Evolutionary conservation across 257 asterid genomes (phyloP).

Genomic region (Nicotiana obtusifolia): DNA sequence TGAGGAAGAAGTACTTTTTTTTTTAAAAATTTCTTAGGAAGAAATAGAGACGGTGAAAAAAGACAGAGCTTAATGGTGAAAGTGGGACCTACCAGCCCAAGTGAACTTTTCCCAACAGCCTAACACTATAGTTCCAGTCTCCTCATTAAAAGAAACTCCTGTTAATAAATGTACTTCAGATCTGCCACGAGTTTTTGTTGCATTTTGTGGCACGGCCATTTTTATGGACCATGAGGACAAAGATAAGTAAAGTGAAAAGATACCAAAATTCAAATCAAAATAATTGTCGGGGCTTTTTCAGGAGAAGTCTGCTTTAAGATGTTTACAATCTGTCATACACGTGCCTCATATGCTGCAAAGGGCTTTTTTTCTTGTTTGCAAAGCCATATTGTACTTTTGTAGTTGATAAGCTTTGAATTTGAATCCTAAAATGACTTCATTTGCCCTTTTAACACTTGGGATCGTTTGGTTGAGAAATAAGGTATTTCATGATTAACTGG

Average conservation of each 20-base stretch:
- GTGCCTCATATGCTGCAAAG: slow-evolving; percentile 11
- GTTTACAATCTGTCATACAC: slow-evolving; percentile 12
- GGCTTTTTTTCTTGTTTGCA: background rate
- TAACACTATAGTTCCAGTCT: background rate
- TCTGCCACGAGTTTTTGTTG: background rate
- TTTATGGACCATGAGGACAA: background rate
- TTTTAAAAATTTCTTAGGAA: too few species aligned
- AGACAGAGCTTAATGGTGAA: too few species aligned
- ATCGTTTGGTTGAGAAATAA: too few species aligned
- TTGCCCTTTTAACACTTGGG: background rate
- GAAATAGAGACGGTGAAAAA: too few species aligned
- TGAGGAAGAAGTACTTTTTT: too few species aligned
- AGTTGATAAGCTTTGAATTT: background rate
- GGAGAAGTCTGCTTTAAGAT: background rate
- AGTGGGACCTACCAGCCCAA: too few species aligned
- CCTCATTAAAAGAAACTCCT: too few species aligned
- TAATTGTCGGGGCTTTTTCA: slow-evolving; percentile 1
- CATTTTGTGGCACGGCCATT: background rate
- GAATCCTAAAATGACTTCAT: background rate
- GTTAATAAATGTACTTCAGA: background rate
- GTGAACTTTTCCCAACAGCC: too few species aligned
- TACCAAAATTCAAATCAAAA: background rate
- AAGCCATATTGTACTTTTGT: background rate
- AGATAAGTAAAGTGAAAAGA: background rate
- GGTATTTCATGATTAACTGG: too few species aligned